Percentiles rank a stretch among this genome's conserved stretches.
These are phyloP conservation scores for Cronartium quercuum DNA, from an alignment of 1,284 basidiomycete genomes.

Conservation along the genomic window DNA sequence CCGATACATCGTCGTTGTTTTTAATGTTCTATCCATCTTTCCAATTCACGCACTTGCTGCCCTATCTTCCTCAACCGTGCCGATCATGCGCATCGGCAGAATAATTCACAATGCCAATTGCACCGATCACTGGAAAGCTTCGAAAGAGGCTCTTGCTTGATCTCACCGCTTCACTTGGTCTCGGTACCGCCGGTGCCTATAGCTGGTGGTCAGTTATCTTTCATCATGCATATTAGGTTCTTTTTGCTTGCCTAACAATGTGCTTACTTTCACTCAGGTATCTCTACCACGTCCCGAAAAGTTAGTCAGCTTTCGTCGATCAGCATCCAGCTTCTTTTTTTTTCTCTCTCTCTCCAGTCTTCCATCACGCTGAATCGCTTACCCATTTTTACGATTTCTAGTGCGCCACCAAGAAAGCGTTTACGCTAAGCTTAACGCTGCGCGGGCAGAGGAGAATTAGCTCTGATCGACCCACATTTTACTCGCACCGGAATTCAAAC, in stretches of 20 bases:
- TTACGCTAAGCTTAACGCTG: slow-evolving; percentile 30
- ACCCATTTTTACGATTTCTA: not conserved
- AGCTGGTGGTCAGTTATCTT: slow-evolving; percentile 21
- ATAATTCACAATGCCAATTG: slow-evolving; percentile 22
- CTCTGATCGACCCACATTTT: not conserved
- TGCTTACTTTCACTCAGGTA: slow-evolving; percentile 14
- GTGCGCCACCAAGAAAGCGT: slow-evolving; percentile 31
- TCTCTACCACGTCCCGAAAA: slow-evolving; percentile 33
- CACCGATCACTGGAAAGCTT: slow-evolving; percentile 37
- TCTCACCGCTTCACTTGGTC: slow-evolving; percentile 22
- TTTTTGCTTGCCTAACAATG: not conserved
- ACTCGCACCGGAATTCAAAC: too few relatives aligned
- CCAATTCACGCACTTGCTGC: too few relatives aligned
- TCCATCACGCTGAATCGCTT: not conserved
- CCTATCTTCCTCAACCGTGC: too few relatives aligned
- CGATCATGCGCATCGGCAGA: too few relatives aligned
- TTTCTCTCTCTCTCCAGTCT: not conserved
- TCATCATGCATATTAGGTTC: not conserved
- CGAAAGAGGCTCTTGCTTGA: slow-evolving; percentile 30
- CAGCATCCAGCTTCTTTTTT: too few relatives aligned
- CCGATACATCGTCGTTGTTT: too few relatives aligned
- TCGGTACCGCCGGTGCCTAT: slow-evolving; percentile 34
- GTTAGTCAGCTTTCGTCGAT: slow-evolving; percentile 7
- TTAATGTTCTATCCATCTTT: too few relatives aligned
- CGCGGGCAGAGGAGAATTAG: slow-evolving; percentile 8